Evolutionary conservation across 176 grass and related monocot species (phyloP).

Genomic region (Miscanthus lutarioriparius): DNA sequence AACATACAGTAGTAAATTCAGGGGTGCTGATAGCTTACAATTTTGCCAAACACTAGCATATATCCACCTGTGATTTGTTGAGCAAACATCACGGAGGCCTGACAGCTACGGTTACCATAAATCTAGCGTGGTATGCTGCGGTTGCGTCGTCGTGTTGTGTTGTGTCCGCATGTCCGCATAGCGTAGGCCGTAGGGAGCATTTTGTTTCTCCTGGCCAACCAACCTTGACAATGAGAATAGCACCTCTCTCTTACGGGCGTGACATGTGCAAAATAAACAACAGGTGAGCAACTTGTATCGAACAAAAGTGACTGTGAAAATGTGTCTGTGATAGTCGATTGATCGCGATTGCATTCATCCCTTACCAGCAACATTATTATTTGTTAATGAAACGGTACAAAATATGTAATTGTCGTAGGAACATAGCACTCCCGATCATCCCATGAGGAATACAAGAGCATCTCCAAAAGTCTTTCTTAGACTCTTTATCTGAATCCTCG

Average conservation of each 20-base stretch:
- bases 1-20: no score
- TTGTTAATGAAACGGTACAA: no score
- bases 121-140: not conserved
- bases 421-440: no score
- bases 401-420: no score
- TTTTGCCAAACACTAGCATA: not conserved
- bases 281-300: not conserved
- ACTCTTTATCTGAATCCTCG: no score
- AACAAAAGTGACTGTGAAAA: conserved; percentile 12
- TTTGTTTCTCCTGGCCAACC: not conserved
- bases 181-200: no score
- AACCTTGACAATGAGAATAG: not conserved
- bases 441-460: no score
- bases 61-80: not conserved
- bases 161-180: no score
- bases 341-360: not conserved
- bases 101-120: not conserved
- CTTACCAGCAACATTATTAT: not conserved
- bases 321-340: not conserved
- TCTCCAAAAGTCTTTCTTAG: no score
- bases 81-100: not conserved
- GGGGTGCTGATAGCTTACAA: not conserved
- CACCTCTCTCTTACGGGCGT: not conserved
- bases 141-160: no score
- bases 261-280: not conserved